Evolutionary conservation across 768 basidiomycete species (phyloP).

Genomic region (Leccinum arenicola): DNA sequence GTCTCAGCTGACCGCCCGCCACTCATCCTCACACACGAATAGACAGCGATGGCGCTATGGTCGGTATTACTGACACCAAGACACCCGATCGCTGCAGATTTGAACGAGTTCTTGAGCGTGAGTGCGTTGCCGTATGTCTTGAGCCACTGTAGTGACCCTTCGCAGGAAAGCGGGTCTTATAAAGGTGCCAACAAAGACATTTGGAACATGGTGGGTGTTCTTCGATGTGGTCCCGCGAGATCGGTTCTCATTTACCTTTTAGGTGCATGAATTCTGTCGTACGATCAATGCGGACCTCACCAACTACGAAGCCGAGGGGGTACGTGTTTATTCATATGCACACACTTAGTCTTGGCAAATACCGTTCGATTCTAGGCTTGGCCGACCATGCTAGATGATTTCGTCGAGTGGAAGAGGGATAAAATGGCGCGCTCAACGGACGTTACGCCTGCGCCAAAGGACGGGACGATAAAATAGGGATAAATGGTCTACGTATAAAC

Average conservation of each 20-base stretch:
- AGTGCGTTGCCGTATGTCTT: slow-evolving; percentile 15
- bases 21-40: not conserved
- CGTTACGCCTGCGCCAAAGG: slow-evolving; percentile 1
- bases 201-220: slow-evolving; percentile 71
- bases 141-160: not conserved
- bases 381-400: slow-evolving; percentile 81
- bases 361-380: slow-evolving; percentile 52
- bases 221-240: not conserved
- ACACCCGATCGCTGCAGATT: slow-evolving; percentile 62
- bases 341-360: slow-evolving; percentile 3
- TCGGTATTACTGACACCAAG: slow-evolving; percentile 66
- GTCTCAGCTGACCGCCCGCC: not conserved
- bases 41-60: slow-evolving; percentile 77
- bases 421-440: slow-evolving; percentile 11
- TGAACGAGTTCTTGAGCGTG: slow-evolving; percentile 67
- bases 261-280: slow-evolving; percentile 78
- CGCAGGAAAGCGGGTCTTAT: slow-evolving; percentile 51
- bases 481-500: slow-evolving; percentile 9
- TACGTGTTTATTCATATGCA: slow-evolving; percentile 33
- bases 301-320: slow-evolving; percentile 76
- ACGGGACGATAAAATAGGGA: slow-evolving; percentile 9
- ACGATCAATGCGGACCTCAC: slow-evolving; percentile 56
- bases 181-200: slow-evolving; percentile 82
- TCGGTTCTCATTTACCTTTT: slow-evolving; percentile 3
- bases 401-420: slow-evolving; percentile 61